Percentiles rank a stretch among this genome's conserved stretches.
Evolutionary conservation across 352 stramenopile species (phyloP).

Genomic region (Globisporangium spiculum): DNA sequence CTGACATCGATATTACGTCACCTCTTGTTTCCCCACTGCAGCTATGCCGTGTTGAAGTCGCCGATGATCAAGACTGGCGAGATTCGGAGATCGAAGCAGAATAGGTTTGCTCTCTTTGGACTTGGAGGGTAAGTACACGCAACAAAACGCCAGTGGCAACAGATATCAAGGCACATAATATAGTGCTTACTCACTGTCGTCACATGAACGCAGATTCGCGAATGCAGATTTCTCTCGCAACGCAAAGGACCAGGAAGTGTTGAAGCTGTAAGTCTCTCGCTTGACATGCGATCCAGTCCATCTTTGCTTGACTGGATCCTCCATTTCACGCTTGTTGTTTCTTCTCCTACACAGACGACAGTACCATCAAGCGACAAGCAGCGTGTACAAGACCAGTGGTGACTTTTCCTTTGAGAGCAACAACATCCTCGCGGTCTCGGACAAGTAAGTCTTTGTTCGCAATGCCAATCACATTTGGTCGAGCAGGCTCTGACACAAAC

Average conservation of each 20-base stretch:
- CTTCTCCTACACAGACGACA: conserved; percentile 6
- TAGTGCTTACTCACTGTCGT: neutral
- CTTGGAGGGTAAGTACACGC: conserved; percentile 40
- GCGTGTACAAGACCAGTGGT: conserved; percentile 71
- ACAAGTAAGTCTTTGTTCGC: conserved; percentile 47
- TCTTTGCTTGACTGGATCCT: neutral
- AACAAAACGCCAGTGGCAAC: conserved; percentile 2
- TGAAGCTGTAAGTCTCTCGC: conserved; percentile 30
- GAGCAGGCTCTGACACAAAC: conserved; percentile 1
- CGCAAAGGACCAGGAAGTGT: conserved; percentile 24
- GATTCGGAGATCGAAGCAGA: conserved; percentile 44
- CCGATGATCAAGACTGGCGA: conserved; percentile 48
- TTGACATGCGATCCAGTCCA: neutral
- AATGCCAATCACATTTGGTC: neutral
- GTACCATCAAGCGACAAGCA: conserved; percentile 13
- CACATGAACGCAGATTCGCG: conserved; percentile 31
- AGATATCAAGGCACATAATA: neutral
- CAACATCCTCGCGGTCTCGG: conserved; percentile 58
- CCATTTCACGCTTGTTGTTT: neutral
- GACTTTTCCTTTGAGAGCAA: conserved; percentile 57
- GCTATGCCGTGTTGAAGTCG: conserved; percentile 48
- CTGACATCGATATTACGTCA: neutral
- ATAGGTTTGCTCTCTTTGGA: conserved; percentile 63
- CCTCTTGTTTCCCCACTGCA: conserved; percentile 14
- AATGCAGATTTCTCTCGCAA: conserved; percentile 29